Evolutionary conservation across 1,284 basidiomycete genomes (phyloP).

Genomic region (Entoloma clypeatum): DNA sequence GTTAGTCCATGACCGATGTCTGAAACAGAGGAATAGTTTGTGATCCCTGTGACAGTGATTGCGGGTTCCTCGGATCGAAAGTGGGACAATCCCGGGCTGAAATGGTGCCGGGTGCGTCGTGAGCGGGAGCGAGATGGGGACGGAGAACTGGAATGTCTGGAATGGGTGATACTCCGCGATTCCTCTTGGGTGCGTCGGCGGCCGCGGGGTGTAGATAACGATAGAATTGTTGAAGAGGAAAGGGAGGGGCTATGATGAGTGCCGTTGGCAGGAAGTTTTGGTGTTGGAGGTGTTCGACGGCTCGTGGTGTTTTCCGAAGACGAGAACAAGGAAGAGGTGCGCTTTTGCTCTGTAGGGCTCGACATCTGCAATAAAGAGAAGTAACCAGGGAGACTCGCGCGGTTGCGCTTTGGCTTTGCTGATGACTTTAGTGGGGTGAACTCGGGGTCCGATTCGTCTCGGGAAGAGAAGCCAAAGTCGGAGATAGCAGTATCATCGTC

Average conservation of each 20-base stretch:
- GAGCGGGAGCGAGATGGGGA: slow-evolving; percentile 35
- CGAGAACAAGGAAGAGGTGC: slow-evolving; percentile 41
- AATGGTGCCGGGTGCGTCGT: slow-evolving; percentile 22
- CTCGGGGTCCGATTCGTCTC: slow-evolving; percentile 36
- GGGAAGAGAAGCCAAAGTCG: slow-evolving; percentile 35
- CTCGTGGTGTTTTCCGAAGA: slow-evolving; percentile 48
- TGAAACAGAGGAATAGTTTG: slow-evolving; percentile 35
- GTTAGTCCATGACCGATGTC: slow-evolving; percentile 40
- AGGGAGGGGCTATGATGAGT: slow-evolving; percentile 21
- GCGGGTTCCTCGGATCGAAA: slow-evolving; percentile 28
- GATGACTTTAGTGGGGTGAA: slow-evolving; percentile 27
- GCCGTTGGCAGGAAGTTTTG: slow-evolving; percentile 39
- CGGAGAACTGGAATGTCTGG: slow-evolving; percentile 26
- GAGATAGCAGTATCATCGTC: slow-evolving; percentile 48
- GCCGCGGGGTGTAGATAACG: slow-evolving; percentile 42
- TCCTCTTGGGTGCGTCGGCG: slow-evolving; percentile 40
- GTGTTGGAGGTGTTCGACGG: slow-evolving; percentile 55
- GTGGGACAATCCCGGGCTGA: slow-evolving; percentile 21
- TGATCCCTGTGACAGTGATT: slow-evolving; percentile 33
- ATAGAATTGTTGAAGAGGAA: slow-evolving; percentile 17
- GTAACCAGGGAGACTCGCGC: slow-evolving; percentile 71
- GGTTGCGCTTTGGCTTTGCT: slow-evolving; percentile 53
- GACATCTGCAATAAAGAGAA: slow-evolving; percentile 66
- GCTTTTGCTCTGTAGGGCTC: slow-evolving; percentile 32
- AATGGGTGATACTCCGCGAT: slow-evolving; percentile 30